Evolutionary conservation across 345 rosid species (phyloP), one percentile per base, ranked within the genome.

Genomic region (Salix exigua): DNA sequence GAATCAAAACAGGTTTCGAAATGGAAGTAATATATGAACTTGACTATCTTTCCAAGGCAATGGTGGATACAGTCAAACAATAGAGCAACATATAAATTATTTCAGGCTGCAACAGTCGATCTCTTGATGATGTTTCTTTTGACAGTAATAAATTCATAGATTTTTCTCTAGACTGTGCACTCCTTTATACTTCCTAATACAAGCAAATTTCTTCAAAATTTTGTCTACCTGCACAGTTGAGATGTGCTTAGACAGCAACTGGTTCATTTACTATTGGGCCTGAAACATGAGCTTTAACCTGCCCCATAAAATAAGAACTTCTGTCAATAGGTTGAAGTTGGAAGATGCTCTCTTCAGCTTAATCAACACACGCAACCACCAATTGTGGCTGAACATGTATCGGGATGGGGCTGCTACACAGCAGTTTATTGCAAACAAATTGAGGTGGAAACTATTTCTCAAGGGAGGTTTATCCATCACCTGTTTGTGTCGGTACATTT

Each of bases 251-350:
- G 75, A 75, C 93, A 58, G 92, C 89, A 69, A 89, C 90, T 30
- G 88, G 89, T 85, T 89, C 92, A 79, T 88, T 86, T 85, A 80
- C 87, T 85, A 82, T 86, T 73, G 86, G 83, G 78, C 81, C 84
- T 50, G 89, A 74, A 76, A 50, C 82, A 68, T 81, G 86, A 66
- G 78, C 85, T 40, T 80, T 69, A 71, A 91, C 93, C 96, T 91
- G 89, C 73, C 68, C 58, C 71, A 72, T 48, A 73, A 53, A 35
- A 58, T 64, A 71, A 84, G 50, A 71, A 72, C 73, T 66, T 68
- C 48, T 48, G 78, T 82, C 84, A 82, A 78, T 40, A 74, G 76
- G 78, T 78, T 77, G 73, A 77, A 64, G 31, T 26, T 48, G 75
- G 81, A 67, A 46, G 73, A n/a, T 48, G 55, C 37, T 44, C 61